Base-by-base conservation (phyloP, 352 stramenopile species). In the Phytopythium chamaehyphon region DNA sequence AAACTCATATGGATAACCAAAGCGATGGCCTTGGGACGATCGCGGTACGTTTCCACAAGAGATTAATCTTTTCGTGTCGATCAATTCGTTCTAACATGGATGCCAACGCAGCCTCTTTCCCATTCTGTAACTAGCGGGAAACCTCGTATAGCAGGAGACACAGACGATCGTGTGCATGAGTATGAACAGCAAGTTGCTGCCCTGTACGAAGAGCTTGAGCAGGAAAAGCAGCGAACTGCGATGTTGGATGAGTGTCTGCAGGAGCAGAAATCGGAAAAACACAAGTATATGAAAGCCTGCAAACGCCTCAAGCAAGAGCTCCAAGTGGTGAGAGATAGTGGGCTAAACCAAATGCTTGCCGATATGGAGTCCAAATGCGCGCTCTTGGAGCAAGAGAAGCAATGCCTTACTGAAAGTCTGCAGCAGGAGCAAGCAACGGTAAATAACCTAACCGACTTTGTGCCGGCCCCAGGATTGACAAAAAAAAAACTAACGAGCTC, bases 211-310 rank as follows among this genome's bases (percentile, higher is more conserved):
- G 82, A 92, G 38, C 73, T 87, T 23, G 61, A 84, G 37, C 64
- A 82, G 38, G 75, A 89, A 48, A 88, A 86, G 49, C 59, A 83
- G 24, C 80, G 84, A 39, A 86, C 79, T 48, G 67, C 83, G 38
- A 83, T 86, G 76, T 53, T 92, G 36, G 66, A 31, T 24, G 76
- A 83, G 40, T 86, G 77, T 24, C 59, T 92, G 3, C 69, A 69
- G 3, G 74, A 90, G 23, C 76, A 89, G 35, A 90, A 92, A 42
- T 61, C 72, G 26, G 53, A 71, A n/a, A 92, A 88, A 38, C 21
- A 57, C 0, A 92, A 92, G 51, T 61, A 84, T 5, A 75, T 89
- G 64, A 88, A 88, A 37, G 79, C 75, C 21, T 88, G 77, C 58
- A 90, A 88, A 51, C 62, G 71, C 22, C 64, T 70, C 6, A 84